Evolutionary conservation across 2,329 filamentous ascomycete species (phyloP).

Genomic region (Tolypocladium inflatum): DNA sequence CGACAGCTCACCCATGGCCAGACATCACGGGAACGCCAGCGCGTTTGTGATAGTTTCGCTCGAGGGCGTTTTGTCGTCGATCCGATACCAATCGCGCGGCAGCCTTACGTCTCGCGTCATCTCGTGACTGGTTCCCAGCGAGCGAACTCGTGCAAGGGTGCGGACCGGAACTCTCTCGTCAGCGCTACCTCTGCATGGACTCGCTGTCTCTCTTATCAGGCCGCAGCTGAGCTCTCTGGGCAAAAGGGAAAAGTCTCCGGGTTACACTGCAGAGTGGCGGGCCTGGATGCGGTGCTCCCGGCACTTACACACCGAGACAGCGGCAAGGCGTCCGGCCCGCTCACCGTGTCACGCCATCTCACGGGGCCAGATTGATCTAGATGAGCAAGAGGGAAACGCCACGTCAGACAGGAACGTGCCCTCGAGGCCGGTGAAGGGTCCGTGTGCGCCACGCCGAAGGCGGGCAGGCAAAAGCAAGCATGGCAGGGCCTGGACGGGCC

Average conservation of each 20-base stretch:
- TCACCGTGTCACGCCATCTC: not conserved
- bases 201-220: not conserved
- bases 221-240: not conserved
- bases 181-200: not conserved
- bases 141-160: not conserved
- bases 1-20: not conserved
- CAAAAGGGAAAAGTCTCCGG: too few species aligned
- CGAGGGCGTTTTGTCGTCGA: not conserved
- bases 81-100: not conserved
- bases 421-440: not conserved
- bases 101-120: not conserved
- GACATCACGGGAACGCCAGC: not conserved
- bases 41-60: not conserved
- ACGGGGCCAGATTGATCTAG: not conserved
- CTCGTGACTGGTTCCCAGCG: not conserved
- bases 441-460: not conserved
- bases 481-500: not conserved
- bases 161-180: too few species aligned
- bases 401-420: not conserved
- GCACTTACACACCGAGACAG: not conserved
- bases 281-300: not conserved
- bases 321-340: not conserved
- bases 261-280: not conserved
- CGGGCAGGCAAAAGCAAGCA: not conserved
- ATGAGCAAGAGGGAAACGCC: not conserved